Evolutionary conservation across 495 filamentous ascomycete genomes (phyloP).

Genomic region (Friedmanniomyces simplex): DNA sequence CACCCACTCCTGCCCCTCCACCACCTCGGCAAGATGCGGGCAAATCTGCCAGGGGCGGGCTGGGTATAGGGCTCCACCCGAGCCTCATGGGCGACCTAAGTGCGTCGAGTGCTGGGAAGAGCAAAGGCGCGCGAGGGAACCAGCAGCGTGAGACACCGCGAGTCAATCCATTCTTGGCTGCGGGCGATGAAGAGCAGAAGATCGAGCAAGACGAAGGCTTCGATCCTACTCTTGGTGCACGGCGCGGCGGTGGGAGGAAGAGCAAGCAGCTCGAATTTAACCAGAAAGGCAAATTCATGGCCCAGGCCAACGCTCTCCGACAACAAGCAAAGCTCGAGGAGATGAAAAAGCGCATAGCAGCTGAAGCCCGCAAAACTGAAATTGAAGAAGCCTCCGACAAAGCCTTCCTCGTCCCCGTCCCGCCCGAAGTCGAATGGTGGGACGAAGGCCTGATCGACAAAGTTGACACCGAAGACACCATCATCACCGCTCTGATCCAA

Average conservation of each 20-base stretch:
- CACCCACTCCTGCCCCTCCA: conserved; percentile 38
- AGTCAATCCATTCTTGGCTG: conserved; percentile 23
- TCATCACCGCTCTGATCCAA: conserved; percentile 82
- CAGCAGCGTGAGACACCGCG: conserved; percentile 44
- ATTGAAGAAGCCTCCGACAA: conserved; percentile 92
- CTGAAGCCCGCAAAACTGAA: conserved; percentile 69
- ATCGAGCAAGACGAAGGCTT: conserved; percentile 75
- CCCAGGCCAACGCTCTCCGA: conserved; percentile 78
- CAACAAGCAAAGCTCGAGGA: conserved; percentile 79
- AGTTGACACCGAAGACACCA: conserved; percentile 65
- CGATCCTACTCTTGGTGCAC: conserved; percentile 58
- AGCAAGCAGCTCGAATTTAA: conserved; percentile 79
- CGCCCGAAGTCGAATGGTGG: conserved; percentile 96
- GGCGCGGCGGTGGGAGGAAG: conserved; percentile 50
- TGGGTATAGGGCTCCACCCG: conserved; percentile 85
- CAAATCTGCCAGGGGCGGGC: conserved; percentile 51
- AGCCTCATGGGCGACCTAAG: conserved; percentile 66
- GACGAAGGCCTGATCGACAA: conserved; percentile 82
- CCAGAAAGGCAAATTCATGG: conserved; percentile 93
- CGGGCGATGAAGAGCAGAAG: conserved; percentile 35
- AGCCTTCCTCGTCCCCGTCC: conserved; percentile 68
- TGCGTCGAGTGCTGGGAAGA: conserved; percentile 43
- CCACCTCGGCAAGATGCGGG: conserved; percentile 40
- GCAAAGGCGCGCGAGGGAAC: conserved; percentile 48
- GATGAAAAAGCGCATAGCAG: conserved; percentile 88